phyloP scores from a whole-genome alignment of 2,329 filamentous ascomycete genomes.

The Cordyceps fumosorosea region DNA sequence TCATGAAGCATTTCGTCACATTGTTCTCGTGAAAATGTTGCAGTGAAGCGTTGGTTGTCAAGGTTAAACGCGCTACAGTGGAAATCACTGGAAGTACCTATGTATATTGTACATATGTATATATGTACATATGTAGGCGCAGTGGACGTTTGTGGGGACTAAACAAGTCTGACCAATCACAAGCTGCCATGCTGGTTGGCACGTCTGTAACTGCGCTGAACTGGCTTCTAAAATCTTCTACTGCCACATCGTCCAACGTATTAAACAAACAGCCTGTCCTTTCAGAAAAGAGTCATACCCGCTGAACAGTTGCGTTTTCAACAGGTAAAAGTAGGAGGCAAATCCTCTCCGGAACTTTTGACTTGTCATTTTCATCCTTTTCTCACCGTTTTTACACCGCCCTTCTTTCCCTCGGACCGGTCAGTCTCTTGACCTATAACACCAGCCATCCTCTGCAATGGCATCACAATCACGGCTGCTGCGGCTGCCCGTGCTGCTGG shows the following conservation, averaged over 20 bases:
- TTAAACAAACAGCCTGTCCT: conserved; percentile 8
- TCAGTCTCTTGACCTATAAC: neutral
- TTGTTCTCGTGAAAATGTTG: neutral
- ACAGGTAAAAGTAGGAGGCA: neutral
- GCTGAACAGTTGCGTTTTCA: neutral
- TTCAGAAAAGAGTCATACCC: conserved; percentile 8
- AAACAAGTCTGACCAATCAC: conserved; percentile 2
- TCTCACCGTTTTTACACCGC: neutral
- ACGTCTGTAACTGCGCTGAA: neutral
- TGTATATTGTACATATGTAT: no score
- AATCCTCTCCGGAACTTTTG: neutral
- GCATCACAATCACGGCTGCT: conserved; percentile 3
- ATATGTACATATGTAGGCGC: no score
- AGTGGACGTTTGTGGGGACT: neutral
- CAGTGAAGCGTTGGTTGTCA: no score
- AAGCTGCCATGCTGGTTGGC: neutral
- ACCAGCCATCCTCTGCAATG: conserved; percentile 9
- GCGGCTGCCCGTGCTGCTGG: neutral
- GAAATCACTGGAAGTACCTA: no score
- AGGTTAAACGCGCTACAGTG: neutral
- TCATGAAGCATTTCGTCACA: no score
- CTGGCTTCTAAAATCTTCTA: conserved; percentile 6
- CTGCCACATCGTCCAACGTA: conserved; percentile 4
- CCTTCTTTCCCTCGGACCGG: neutral
- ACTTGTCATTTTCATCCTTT: neutral